Conservation (phyloP, 2,329 filamentous ascomycete genomes). For the Beauveria brongniartii region DNA sequence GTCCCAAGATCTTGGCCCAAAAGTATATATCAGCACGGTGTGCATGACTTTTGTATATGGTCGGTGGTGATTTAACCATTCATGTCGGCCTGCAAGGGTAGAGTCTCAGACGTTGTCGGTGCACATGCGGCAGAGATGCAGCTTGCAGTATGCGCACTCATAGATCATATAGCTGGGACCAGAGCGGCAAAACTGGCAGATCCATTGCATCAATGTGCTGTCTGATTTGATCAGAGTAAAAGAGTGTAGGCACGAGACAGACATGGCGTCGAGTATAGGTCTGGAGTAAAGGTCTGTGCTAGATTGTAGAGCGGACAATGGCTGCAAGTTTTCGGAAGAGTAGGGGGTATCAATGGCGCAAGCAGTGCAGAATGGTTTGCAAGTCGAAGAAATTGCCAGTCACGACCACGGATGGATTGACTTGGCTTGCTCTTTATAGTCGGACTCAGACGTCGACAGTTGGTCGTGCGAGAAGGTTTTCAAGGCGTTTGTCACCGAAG, state of each 20-base stretch:
- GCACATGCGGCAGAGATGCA: conserved; percentile 48
- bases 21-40: background rate
- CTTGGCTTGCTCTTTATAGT: conserved; percentile 1
- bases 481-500: background rate
- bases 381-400: background rate
- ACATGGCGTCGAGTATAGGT: conserved; percentile 29
- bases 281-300: no score
- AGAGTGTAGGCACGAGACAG: conserved; percentile 50
- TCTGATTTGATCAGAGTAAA: conserved; percentile 62
- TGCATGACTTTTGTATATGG: background rate
- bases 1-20: background rate
- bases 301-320: background rate
- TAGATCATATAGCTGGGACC: conserved; percentile 62
- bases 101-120: background rate
- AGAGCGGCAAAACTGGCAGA: conserved; percentile 55
- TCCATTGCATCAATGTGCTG: conserved; percentile 57
- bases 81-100: background rate
- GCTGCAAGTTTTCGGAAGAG: background rate
- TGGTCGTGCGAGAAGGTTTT: background rate
- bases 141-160: conserved; percentile 60
- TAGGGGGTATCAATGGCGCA: background rate
- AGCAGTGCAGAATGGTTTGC: background rate
- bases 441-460: no score
- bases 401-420: background rate
- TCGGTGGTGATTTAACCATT: background rate